phyloP scores from a whole-genome alignment of 192 early-diverging fungal species.

The Gigaspora rosea region DNA sequence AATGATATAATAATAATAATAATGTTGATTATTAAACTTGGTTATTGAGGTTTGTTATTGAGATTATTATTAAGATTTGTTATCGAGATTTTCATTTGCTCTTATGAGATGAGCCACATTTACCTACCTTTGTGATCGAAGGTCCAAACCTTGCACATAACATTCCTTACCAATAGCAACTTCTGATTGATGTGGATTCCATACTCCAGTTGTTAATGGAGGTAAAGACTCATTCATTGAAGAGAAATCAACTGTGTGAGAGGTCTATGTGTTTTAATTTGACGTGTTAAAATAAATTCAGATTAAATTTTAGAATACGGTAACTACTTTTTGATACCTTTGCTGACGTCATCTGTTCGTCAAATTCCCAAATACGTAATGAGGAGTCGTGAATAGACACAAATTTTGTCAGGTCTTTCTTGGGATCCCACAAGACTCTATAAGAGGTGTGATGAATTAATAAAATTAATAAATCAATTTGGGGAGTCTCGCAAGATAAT shows the following conservation, averaged over 20 bases:
- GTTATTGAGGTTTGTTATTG: too few species aligned
- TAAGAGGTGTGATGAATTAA: background rate
- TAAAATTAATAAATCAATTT: too few species aligned
- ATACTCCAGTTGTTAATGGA: conserved; percentile 51
- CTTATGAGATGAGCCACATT: too few species aligned
- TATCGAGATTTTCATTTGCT: too few species aligned
- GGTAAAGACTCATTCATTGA: conserved; percentile 31
- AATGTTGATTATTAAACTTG: too few species aligned
- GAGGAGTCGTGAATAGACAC: conserved; percentile 42
- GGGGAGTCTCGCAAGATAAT: too few species aligned
- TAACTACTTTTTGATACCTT: conserved; percentile 31
- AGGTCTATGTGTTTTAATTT: conserved; percentile 29
- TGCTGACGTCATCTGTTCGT: conserved; percentile 44
- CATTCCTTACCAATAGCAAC: conserved; percentile 63
- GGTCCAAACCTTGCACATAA: conserved; percentile 71
- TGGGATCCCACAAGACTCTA: conserved; percentile 58
- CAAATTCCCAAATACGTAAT: conserved; percentile 54
- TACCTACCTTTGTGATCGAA: conserved; percentile 52
- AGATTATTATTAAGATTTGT: too few species aligned
- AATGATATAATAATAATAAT: too few species aligned
- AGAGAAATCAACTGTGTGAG: conserved; percentile 39
- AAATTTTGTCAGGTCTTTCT: conserved; percentile 29
- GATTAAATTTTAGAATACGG: background rate
- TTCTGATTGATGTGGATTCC: conserved; percentile 66
- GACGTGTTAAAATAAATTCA: background rate